Evolutionary conservation across 768 basidiomycete species (phyloP), one percentile per base, ranked within the genome.

Genomic region (Boletus reticuloceps): DNA sequence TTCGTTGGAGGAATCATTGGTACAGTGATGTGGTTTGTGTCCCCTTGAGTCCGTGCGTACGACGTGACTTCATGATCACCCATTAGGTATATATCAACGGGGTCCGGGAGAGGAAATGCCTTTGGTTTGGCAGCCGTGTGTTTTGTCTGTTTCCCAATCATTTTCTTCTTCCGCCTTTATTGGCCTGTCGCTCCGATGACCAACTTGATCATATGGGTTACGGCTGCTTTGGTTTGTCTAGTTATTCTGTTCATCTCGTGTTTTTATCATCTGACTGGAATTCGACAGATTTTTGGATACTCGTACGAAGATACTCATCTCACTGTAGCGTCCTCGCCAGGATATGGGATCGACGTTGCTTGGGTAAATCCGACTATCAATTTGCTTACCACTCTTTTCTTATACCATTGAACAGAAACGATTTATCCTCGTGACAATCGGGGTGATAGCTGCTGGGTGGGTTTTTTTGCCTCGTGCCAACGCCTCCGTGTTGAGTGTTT

Each of bases 371-470:
- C n/a, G 36, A 0, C 14, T 32, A 16, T 56, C 25, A 19, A 11
- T 7, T 14, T 34, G 14, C 14, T 42, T 48, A 10, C 22, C 12
- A 6, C 8, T 0, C 25, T 32, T 20, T 41, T 42, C 51, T 55
- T 2, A 59, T 39, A 1, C 12, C 27, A 0, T 46, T 36, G 10
- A 34, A 16, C 59, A 88, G 87, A 76, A 75, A 46, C 83, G 89
- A 1, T 88, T 89, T 53, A 73, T 88, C 4, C 76, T 89, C 9
- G 91, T 94, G 2, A 73, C 80, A 2, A 75, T 75, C 10, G 92
- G 92, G 0, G 89, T 94, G 17, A 72, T 80, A 6, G 86, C 86
- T 14, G 92, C 92, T 3, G 91, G 89, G 90, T 87, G 69, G 58
- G 80, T 69, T 11, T 40, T 3, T 5, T 3, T 14, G 2, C 3